Evolutionary conservation across 352 stramenopile species (phyloP).

Genomic region (Pythium aphanidermatum): DNA sequence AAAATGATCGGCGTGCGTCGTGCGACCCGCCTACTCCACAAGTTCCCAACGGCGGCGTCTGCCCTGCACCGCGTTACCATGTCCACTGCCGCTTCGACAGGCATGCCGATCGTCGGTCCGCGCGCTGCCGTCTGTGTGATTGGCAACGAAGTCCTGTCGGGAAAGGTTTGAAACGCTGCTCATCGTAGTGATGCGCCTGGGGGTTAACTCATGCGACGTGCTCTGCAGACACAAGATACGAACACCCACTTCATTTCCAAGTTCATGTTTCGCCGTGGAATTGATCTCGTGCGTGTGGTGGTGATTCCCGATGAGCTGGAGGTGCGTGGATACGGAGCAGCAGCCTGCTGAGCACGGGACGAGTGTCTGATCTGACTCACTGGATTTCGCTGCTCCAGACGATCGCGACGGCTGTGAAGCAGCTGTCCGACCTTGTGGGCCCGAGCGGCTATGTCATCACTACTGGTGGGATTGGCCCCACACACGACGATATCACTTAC

Average conservation of each 20-base stretch:
- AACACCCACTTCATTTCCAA: slow-evolving; percentile 53
- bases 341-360: too few relatives aligned
- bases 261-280: slow-evolving; percentile 69
- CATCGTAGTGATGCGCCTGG: not conserved
- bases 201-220: not conserved
- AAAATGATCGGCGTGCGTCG: slow-evolving; percentile 9
- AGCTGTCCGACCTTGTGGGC: slow-evolving; percentile 67
- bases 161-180: slow-evolving; percentile 19
- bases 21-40: not conserved
- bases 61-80: not conserved
- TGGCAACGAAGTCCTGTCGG: slow-evolving; percentile 38
- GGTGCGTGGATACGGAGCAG: slow-evolving; percentile 17
- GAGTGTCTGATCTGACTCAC: too few relatives aligned
- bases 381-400: slow-evolving; percentile 19
- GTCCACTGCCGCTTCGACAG: not conserved
- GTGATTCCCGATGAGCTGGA: slow-evolving; percentile 77
- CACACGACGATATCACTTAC: slow-evolving; percentile 87
- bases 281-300: slow-evolving; percentile 67
- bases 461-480: slow-evolving; percentile 77
- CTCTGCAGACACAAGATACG: slow-evolving; percentile 30
- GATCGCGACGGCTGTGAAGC: slow-evolving; percentile 62
- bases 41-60: not conserved
- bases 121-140: slow-evolving; percentile 33
- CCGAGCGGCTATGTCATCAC: slow-evolving; percentile 80
- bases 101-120: slow-evolving; percentile 10